These are phyloP conservation scores for Fraxinus anomala DNA, from an alignment of 257 asterid species.

Conservation along the genomic window DNA sequence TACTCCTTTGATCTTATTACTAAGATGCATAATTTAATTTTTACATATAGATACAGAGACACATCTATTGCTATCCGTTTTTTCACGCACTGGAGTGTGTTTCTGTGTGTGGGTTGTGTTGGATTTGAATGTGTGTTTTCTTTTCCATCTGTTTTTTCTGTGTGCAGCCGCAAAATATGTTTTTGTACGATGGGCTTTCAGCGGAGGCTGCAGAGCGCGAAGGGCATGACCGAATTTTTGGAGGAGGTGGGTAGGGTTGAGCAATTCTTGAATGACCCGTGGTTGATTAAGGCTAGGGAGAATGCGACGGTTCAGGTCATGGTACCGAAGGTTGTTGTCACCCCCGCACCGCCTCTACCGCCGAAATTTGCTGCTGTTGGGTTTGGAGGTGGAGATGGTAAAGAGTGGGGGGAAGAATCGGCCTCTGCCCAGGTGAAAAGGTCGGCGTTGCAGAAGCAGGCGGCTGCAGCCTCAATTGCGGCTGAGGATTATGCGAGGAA, in stretches of 20 bases:
- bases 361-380: constrained; percentile 35
- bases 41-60: constrained; percentile 15
- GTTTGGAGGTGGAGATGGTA: constrained; percentile 45
- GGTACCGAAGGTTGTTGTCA: constrained; percentile 76
- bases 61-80: constrained; percentile 19
- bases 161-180: constrained; percentile 85
- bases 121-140: constrained; percentile 34
- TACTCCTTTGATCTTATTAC: constrained; percentile 38
- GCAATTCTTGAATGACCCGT: constrained; percentile 82
- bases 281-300: constrained; percentile 69
- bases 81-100: constrained; percentile 34
- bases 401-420: constrained; percentile 50
- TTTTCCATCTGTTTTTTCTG: constrained; percentile 32
- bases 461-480: constrained; percentile 74
- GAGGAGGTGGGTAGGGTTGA: constrained; percentile 72
- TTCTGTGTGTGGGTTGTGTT: constrained; percentile 29
- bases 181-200: constrained; percentile 81
- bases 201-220: constrained; percentile 55
- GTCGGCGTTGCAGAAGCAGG: constrained; percentile 83
- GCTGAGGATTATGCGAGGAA: constrained; percentile 84
- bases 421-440: constrained; percentile 82
- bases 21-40: constrained; percentile 24
- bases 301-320: constrained; percentile 75
- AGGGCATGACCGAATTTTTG: constrained; percentile 60
- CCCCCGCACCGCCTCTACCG: constrained; percentile 43